Evolutionary conservation across 495 filamentous ascomycete genomes (phyloP).

Genomic region (Lophiostoma macrostomum): DNA sequence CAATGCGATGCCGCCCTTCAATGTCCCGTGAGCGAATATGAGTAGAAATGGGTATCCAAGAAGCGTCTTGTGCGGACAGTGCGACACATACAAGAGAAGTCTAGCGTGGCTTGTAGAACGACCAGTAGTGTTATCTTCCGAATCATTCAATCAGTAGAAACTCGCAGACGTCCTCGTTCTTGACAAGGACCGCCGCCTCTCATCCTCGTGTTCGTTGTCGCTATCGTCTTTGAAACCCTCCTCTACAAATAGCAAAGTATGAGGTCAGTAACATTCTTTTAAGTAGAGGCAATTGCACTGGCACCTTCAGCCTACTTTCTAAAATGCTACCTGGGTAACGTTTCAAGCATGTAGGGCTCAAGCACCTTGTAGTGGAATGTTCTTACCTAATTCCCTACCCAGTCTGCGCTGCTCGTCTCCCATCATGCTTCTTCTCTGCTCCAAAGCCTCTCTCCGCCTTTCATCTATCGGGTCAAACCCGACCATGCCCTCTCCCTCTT

Average conservation of each 20-base stretch:
- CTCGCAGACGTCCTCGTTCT: background rate
- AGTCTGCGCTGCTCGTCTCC: constrained; percentile 54
- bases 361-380: no score
- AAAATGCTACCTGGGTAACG: no score
- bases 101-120: no score
- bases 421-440: constrained; percentile 41
- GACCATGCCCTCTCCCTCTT: constrained; percentile 63
- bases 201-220: constrained; percentile 58
- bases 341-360: no score
- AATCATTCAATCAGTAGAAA: constrained; percentile 8
- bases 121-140: no score
- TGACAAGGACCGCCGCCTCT: constrained; percentile 10
- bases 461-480: constrained; percentile 54
- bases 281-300: no score
- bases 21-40: background rate
- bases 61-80: background rate
- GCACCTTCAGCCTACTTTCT: no score
- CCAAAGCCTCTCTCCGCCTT: constrained; percentile 49
- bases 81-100: background rate
- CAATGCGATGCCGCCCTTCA: background rate
- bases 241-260: no score
- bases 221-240: constrained; percentile 82
- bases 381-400: constrained; percentile 79
- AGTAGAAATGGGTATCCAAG: constrained; percentile 16
- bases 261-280: no score